A percentile compares a stretch with the other conserved stretches of the same genome.
Conservation (phyloP, 2,329 filamentous ascomycete species). For the Sphaerulina vaccinii region DNA sequence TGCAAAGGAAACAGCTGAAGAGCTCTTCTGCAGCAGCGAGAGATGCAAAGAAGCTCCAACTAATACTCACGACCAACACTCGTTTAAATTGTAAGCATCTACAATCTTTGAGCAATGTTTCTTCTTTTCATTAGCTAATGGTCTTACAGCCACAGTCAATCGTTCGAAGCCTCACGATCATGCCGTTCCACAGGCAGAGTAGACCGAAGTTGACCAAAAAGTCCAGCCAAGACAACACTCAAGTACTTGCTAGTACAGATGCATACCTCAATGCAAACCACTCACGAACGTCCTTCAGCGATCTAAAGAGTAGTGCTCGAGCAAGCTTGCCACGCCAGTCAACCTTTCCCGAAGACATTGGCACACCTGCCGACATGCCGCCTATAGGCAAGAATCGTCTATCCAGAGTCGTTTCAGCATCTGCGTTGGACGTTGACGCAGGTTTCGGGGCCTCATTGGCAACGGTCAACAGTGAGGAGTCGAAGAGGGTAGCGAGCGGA, state of each 20-base stretch:
- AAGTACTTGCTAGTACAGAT: slow-evolving; percentile 2
- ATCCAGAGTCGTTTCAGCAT: slow-evolving; percentile 14
- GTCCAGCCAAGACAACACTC: slow-evolving; percentile 10
- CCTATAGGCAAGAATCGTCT: slow-evolving; percentile 9
- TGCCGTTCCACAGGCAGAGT: slow-evolving; percentile 11
- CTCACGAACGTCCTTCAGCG: slow-evolving; percentile 12
- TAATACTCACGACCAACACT: neutral
- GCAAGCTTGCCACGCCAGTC: slow-evolving; percentile 16
- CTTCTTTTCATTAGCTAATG: neutral
- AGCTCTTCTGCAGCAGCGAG: neutral
- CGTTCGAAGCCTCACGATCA: neutral
- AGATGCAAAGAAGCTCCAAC: neutral
- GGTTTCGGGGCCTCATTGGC: slow-evolving; percentile 11
- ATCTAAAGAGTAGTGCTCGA: slow-evolving; percentile 3
- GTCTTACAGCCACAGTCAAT: neutral
- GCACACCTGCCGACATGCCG: slow-evolving; percentile 8
- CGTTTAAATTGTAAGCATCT: too few relatives aligned
- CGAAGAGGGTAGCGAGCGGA: slow-evolving; percentile 9
- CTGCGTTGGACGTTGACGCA: slow-evolving; percentile 13
- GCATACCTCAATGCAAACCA: slow-evolving; percentile 1
- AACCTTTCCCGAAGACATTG: slow-evolving; percentile 10
- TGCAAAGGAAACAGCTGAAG: neutral
- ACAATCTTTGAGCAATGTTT: too few relatives aligned
- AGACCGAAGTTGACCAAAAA: slow-evolving; percentile 16
- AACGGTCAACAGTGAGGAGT: slow-evolving; percentile 19